Evolutionary conservation across 495 filamentous ascomycete genomes (phyloP).

Genomic region (Halenospora varia): DNA sequence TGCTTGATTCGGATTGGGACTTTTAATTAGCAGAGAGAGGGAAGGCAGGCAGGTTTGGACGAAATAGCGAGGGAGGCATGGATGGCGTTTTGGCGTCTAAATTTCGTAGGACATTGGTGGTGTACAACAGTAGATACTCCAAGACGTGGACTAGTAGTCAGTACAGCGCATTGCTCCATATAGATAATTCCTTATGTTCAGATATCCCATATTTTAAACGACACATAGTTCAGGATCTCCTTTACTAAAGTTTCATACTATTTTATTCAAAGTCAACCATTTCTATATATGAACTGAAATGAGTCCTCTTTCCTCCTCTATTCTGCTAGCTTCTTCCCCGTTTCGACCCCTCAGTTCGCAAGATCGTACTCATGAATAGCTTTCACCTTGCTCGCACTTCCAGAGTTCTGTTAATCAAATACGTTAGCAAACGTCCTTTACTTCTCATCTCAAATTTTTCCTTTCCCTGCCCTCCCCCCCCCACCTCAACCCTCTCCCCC

Average conservation of each 20-base stretch:
- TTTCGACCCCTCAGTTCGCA: slow-evolving; percentile 24
- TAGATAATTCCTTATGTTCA: background rate
- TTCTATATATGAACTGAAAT: too few species aligned
- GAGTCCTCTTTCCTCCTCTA: background rate
- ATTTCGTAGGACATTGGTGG: too few species aligned
- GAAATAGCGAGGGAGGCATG: background rate
- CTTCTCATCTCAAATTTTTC: slow-evolving; percentile 16
- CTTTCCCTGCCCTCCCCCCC: background rate
- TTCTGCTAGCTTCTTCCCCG: background rate
- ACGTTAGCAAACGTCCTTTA: background rate
- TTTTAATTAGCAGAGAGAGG: too few species aligned
- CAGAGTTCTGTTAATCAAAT: slow-evolving; percentile 13
- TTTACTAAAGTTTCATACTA: background rate
- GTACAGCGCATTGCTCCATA: background rate
- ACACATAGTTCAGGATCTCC: background rate
- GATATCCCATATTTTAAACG: too few species aligned
- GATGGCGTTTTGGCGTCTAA: too few species aligned
- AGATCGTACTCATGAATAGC: slow-evolving; percentile 72
- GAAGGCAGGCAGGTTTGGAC: background rate
- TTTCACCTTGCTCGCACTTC: slow-evolving; percentile 70
- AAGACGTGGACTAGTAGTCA: background rate
- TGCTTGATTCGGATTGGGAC: background rate
- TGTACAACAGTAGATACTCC: background rate
- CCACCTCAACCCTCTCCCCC: slow-evolving; percentile 19
- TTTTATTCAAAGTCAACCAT: too few species aligned